Evolutionary conservation across 176 grass and related monocot genomes (phyloP).

Genomic region (Paspalum vaginatum): DNA sequence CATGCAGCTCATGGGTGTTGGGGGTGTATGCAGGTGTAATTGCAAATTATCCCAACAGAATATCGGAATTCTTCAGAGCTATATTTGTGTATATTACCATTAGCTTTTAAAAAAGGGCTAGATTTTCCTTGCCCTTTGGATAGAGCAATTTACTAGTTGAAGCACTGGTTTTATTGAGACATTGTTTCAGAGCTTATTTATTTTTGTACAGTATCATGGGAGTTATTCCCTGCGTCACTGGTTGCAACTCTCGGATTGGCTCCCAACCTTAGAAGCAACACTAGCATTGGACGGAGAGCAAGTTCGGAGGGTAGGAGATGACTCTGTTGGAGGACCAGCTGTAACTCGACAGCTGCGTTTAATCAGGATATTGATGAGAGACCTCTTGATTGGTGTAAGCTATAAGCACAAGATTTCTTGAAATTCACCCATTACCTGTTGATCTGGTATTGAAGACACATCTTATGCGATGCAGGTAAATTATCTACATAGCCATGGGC

Average conservation of each 20-base stretch:
- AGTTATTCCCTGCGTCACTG: constrained; percentile 90
- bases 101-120: neutral
- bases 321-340: constrained; percentile 79
- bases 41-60: constrained; percentile 22
- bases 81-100: constrained; percentile 18
- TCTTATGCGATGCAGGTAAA: constrained; percentile 68
- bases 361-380: constrained; percentile 95
- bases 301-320: constrained; percentile 86
- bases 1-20: constrained; percentile 37
- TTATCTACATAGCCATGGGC: constrained; percentile 95
- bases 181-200: neutral
- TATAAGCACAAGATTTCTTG: constrained; percentile 19
- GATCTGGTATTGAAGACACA: constrained; percentile 17
- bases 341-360: constrained; percentile 76
- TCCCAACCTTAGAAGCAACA: constrained; percentile 89
- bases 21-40: constrained; percentile 12
- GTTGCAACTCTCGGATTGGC: constrained; percentile 91
- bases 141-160: neutral
- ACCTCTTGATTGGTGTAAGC: constrained; percentile 96
- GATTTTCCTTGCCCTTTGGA: constrained; percentile 1
- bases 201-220: constrained; percentile 79
- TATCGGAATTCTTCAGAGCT: constrained; percentile 2
- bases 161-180: constrained; percentile 21
- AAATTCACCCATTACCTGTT: constrained; percentile 1
- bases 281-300: constrained; percentile 81